Evolutionary conservation across 257 asterid genomes (phyloP).

Genomic region (Solanum habrochaites): DNA sequence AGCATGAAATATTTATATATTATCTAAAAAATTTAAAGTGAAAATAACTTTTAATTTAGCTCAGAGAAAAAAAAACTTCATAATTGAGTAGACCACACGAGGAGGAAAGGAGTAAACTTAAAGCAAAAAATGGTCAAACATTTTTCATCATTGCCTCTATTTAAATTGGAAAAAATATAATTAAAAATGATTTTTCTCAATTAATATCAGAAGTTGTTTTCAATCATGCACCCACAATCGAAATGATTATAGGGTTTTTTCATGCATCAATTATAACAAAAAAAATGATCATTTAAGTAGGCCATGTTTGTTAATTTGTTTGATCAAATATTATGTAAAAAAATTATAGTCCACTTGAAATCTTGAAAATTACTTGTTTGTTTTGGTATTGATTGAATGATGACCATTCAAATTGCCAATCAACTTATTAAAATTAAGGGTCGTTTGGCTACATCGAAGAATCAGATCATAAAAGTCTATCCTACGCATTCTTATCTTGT

Average conservation of each 20-base stretch:
- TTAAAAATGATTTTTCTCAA: not conserved
- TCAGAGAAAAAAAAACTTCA: not conserved
- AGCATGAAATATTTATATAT: not conserved
- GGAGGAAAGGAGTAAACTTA: slow-evolving; percentile 3
- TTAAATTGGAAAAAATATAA: not conserved
- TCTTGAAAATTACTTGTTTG: not conserved
- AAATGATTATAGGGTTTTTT: not conserved
- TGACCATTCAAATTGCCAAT: not conserved
- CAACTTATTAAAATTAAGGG: not conserved
- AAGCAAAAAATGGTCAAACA: slow-evolving; percentile 5
- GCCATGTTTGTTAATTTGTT: not conserved
- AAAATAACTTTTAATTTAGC: not conserved
- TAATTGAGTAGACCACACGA: slow-evolving; percentile 5
- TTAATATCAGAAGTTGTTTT: not conserved
- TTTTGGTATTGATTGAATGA: not conserved
- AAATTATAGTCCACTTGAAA: not conserved
- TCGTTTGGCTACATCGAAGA: not conserved
- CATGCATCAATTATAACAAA: not conserved
- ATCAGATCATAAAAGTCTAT: not conserved
- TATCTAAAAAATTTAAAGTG: not conserved
- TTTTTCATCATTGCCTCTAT: not conserved
- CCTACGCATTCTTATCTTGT: accelerated
- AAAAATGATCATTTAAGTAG: not conserved
- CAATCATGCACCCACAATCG: slow-evolving; percentile 4
- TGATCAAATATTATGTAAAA: not conserved